These are phyloP conservation scores for Paramecium biaurelia DNA, from an alignment of 73 alveolate genomes.

Conservation along the genomic window DNA sequence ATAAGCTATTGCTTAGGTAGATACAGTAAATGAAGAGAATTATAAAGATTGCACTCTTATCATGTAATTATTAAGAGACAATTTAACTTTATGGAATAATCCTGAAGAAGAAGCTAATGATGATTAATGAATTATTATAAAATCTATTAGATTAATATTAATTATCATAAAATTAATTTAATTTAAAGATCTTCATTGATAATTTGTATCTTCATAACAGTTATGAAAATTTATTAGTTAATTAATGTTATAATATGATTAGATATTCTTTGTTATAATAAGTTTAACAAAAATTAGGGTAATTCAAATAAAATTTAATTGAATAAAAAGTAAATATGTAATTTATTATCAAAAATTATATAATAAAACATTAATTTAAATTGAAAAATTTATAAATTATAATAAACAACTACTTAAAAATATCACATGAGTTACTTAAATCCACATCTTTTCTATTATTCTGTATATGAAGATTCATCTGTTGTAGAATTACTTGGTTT, in stretches of 20 bases:
- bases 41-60: constrained; percentile 88
- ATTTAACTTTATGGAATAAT: constrained; percentile 89
- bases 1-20: constrained; percentile 82
- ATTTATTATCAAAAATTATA: neutral
- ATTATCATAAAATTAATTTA: constrained; percentile 59
- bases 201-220: too few species aligned
- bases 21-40: constrained; percentile 90
- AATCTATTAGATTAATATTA: constrained; percentile 23
- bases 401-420: neutral
- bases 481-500: neutral
- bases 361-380: neutral
- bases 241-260: too few species aligned
- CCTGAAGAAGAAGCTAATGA: constrained; percentile 72
- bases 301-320: neutral
- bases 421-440: neutral
- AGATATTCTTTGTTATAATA: too few species aligned
- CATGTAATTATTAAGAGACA: constrained; percentile 87
- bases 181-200: neutral
- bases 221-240: too few species aligned
- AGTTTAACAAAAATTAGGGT: too few species aligned
- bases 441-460: neutral
- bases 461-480: neutral
- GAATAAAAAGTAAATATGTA: neutral
- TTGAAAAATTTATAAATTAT: neutral
- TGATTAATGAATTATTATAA: constrained; percentile 18